These are phyloP conservation scores for Pythium aristosporum DNA, from an alignment of 352 stramenopile species.

Conservation along the genomic window DNA sequence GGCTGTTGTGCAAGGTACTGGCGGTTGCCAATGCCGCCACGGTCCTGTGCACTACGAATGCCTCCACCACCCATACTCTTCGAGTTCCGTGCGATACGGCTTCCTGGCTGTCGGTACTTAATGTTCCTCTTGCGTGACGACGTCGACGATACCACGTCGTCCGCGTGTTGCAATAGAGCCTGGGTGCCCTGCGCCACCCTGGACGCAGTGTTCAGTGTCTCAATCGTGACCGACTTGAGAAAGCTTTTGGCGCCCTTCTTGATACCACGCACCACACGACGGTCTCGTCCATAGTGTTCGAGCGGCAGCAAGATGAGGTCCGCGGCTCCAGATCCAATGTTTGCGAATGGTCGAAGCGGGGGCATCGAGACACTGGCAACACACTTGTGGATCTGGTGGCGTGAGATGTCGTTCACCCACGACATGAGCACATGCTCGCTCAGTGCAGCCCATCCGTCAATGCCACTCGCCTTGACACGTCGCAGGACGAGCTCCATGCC, in stretches of 20 bases:
- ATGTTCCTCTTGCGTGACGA: conserved; percentile 69
- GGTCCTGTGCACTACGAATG: conserved; percentile 72
- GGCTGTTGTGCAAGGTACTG: conserved; percentile 84
- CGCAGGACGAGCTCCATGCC: conserved; percentile 87
- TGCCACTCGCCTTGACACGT: conserved; percentile 78
- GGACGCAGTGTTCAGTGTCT: conserved; percentile 83
- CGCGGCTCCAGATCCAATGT: conserved; percentile 82
- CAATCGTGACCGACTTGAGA: conserved; percentile 85
- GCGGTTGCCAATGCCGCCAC: conserved; percentile 71
- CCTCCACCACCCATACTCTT: conserved; percentile 71
- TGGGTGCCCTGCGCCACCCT: conserved; percentile 84
- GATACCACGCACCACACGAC: conserved; percentile 75
- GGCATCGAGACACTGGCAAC: conserved; percentile 87
- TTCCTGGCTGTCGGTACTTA: conserved; percentile 76
- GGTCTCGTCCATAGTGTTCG: conserved; percentile 83
- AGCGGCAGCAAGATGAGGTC: conserved; percentile 86
- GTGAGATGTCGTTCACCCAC: conserved; percentile 88
- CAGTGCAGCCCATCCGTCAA: conserved; percentile 74
- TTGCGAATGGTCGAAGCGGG: conserved; percentile 80
- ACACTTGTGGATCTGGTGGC: conserved; percentile 88
- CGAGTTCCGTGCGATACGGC: conserved; percentile 79
- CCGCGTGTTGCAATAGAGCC: conserved; percentile 75
- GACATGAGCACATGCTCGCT: conserved; percentile 78
- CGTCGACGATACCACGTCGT: conserved; percentile 76
- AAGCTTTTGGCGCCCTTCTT: conserved; percentile 88